These are phyloP conservation scores for Peniophora sp. DNA, from an alignment of 1,284 basidiomycete species.

Conservation along the genomic window DNA sequence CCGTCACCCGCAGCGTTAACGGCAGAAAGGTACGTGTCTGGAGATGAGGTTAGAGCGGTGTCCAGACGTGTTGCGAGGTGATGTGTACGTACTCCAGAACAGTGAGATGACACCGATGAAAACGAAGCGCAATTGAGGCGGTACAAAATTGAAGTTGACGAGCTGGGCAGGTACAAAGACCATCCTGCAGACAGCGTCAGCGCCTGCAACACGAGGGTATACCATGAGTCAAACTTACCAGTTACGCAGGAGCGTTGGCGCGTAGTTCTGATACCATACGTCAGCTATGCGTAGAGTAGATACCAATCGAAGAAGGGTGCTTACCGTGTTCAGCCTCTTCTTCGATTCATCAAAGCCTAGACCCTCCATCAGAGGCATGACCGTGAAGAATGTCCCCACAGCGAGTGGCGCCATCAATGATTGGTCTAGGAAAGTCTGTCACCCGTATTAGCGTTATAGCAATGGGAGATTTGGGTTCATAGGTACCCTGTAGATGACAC, in stretches of 20 bases:
- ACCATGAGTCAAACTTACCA: slow-evolving; percentile 36
- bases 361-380: slow-evolving; percentile 69
- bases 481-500: slow-evolving; percentile 52
- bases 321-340: slow-evolving; percentile 47
- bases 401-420: slow-evolving; percentile 66
- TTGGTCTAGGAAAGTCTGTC: slow-evolving; percentile 70
- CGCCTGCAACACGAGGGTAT: background rate
- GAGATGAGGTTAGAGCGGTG: slow-evolving; percentile 11
- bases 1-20: slow-evolving; percentile 26
- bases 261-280: slow-evolving; percentile 44
- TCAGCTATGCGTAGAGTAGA: background rate
- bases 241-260: slow-evolving; percentile 64
- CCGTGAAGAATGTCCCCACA: slow-evolving; percentile 67
- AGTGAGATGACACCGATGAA: slow-evolving; percentile 73
- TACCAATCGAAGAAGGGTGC: slow-evolving; percentile 11
- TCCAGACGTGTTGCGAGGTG: slow-evolving; percentile 11
- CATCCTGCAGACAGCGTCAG: slow-evolving; percentile 31
- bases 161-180: slow-evolving; percentile 79
- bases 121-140: slow-evolving; percentile 73
- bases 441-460: too few relatives aligned
- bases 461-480: too few relatives aligned
- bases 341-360: slow-evolving; percentile 47
- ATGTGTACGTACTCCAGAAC: slow-evolving; percentile 70
- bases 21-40: slow-evolving; percentile 41
- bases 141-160: slow-evolving; percentile 76